Conservation (phyloP, 164 flowering plant genomes). For the Vitis riparia region DNA sequence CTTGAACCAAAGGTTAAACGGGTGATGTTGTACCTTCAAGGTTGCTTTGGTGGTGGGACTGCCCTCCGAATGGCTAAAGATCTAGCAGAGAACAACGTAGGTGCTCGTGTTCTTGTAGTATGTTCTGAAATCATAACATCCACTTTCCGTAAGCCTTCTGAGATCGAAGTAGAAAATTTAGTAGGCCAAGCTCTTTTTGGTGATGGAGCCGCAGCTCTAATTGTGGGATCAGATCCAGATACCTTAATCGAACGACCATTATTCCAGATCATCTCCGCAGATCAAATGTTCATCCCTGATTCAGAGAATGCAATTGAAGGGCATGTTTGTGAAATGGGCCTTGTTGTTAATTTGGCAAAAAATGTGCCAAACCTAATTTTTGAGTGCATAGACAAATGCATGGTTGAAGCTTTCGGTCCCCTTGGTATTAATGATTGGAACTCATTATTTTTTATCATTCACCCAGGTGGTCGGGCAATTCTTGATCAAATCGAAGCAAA, state of each 20-base stretch:
- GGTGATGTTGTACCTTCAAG: conserved; percentile 8
- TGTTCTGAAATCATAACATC: background rate
- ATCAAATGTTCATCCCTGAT: conserved; percentile 3
- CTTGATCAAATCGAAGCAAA: conserved; percentile 1
- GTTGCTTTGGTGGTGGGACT: background rate
- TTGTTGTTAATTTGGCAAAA: background rate
- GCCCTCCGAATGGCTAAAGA: conserved; percentile 10
- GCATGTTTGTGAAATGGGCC: conserved; percentile 2
- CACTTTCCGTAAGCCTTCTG: background rate
- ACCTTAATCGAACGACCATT: background rate
- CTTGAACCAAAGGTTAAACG: conserved; percentile 1
- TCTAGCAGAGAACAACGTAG: conserved; percentile 7
- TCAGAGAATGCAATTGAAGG: background rate
- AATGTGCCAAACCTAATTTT: background rate
- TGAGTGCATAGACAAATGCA: background rate
- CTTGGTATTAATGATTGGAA: conserved; percentile 9
- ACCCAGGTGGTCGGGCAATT: conserved; percentile 3
- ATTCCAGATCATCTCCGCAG: background rate
- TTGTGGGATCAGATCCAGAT: conserved; percentile 3
- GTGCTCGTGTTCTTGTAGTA: conserved; percentile 7
- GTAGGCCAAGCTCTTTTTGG: background rate
- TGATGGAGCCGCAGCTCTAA: conserved; percentile 13
- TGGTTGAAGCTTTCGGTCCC: background rate
- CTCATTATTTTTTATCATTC: conserved; percentile 3
- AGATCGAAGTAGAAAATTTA: background rate